Evolutionary conservation across 805 yeast genomes (phyloP).

Genomic region (Blastobotrys terrestris): DNA sequence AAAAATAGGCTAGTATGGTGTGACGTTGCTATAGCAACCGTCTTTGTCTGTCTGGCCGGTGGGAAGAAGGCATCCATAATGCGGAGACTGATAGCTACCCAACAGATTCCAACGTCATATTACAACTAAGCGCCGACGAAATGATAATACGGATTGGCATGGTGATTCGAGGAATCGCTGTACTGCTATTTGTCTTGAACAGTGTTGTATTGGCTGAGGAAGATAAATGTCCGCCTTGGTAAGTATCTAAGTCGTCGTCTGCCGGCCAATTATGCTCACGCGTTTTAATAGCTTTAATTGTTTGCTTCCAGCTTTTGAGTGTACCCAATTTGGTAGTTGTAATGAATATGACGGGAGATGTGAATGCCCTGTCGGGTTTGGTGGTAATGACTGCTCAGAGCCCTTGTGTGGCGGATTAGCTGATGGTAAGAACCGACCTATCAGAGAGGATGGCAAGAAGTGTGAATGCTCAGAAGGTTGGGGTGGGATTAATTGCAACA

Average conservation of each 20-base stretch:
- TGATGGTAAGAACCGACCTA: slow-evolving; percentile 61
- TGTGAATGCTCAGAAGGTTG: slow-evolving; percentile 85
- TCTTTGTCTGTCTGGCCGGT: neutral
- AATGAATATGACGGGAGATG: slow-evolving; percentile 85
- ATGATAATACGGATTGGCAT: neutral
- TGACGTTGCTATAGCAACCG: neutral
- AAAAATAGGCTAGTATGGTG: no score
- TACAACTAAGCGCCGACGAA: neutral
- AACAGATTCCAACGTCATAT: neutral
- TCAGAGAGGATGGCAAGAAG: slow-evolving; percentile 37
- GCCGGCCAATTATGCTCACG: no score
- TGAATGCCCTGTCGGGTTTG: slow-evolving; percentile 88
- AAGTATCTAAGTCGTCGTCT: no score
- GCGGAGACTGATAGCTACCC: neutral
- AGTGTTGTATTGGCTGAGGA: neutral
- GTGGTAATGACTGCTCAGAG: slow-evolving; percentile 84
- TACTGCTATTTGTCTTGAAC: neutral
- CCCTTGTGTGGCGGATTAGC: slow-evolving; percentile 82
- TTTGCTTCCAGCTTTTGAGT: slow-evolving; percentile 81
- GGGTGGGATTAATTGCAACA: slow-evolving; percentile 87
- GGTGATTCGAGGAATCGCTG: neutral
- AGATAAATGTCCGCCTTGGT: slow-evolving; percentile 20
- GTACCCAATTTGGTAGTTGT: slow-evolving; percentile 87
- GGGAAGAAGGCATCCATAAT: neutral
- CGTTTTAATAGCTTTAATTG: slow-evolving; percentile 68